Evolutionary conservation across 495 filamentous ascomycete species (phyloP).

Genomic region (Aspergillus carlsbadensis): DNA sequence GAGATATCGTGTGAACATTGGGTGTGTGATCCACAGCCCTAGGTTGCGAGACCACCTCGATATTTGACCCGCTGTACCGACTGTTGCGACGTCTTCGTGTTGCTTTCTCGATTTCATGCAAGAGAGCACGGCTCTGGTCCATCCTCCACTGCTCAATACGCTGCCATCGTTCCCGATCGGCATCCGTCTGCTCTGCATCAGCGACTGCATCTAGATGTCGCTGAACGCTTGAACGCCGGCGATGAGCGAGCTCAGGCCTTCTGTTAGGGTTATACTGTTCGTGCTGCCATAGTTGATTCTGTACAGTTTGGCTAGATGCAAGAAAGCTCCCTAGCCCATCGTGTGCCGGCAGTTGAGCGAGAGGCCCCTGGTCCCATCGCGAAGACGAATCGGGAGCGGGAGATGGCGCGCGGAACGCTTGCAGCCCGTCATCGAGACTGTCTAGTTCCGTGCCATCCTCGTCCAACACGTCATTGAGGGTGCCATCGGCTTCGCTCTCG

Average conservation of each 20-base stretch:
- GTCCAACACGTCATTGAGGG: constrained; percentile 54
- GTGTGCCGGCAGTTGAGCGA: constrained; percentile 78
- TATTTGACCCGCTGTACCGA: constrained; percentile 33
- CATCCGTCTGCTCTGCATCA: constrained; percentile 55
- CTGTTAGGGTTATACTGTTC: constrained; percentile 76
- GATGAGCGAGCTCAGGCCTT: constrained; percentile 29
- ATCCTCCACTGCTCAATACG: constrained; percentile 89
- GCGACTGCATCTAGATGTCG: constrained; percentile 63
- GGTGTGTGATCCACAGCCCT: constrained; percentile 19
- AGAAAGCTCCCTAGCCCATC: constrained; percentile 88
- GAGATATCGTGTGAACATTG: constrained; percentile 23
- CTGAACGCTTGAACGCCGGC: constrained; percentile 60
- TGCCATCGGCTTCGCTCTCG: constrained; percentile 47
- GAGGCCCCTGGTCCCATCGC: constrained; percentile 48
- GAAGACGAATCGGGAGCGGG: constrained; percentile 48
- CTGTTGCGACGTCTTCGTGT: constrained; percentile 60
- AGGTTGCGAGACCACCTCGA: constrained; percentile 17
- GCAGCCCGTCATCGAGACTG: constrained; percentile 85
- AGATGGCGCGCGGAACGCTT: constrained; percentile 74
- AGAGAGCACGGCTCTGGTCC: constrained; percentile 80
- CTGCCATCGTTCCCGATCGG: constrained; percentile 64
- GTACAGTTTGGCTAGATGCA: constrained; percentile 52
- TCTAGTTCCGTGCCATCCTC: constrained; percentile 76
- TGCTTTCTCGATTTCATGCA: constrained; percentile 87
- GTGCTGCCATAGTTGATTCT: constrained; percentile 82